These are phyloP conservation scores for Porphyra umbilicalis DNA, from an alignment of 31 red algal genomes.

Conservation along the genomic window DNA sequence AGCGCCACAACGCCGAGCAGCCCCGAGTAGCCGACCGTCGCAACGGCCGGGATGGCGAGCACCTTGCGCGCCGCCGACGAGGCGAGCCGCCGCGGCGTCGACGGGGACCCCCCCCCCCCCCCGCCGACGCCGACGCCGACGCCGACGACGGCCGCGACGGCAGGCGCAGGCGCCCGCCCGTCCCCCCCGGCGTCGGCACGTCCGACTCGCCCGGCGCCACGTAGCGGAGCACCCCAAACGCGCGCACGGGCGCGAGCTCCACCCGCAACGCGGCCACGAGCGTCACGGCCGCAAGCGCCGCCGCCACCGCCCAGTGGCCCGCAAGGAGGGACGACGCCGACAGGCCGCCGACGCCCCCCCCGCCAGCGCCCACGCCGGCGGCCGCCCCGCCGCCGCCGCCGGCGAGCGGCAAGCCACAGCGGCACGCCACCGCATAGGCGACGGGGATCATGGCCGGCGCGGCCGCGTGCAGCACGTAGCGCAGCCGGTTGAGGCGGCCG, in stretches of 20 bases:
- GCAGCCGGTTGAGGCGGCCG: neutral
- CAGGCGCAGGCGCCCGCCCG: neutral
- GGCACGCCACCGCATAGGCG: neutral
- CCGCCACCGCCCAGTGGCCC: neutral
- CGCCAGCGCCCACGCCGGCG: no score
- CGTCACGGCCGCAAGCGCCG: neutral
- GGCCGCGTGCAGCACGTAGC: neutral
- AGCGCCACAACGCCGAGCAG: neutral
- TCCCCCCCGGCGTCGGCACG: neutral
- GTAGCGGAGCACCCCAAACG: neutral
- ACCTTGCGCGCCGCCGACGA: neutral
- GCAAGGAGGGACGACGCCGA: neutral
- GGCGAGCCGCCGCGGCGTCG: neutral
- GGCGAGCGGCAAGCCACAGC: neutral
- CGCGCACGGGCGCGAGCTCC: neutral
- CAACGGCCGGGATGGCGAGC: neutral
- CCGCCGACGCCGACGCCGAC: no score
- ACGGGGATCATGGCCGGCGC: neutral
- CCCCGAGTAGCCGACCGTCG: neutral
- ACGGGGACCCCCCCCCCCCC: neutral
- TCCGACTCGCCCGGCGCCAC: neutral
- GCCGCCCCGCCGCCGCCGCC: neutral
- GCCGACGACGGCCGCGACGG: neutral
- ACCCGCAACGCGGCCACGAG: neutral
- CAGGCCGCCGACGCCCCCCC: neutral